Percentiles rank a stretch among this genome's conserved stretches.
Conservation (phyloP, 805 yeast species). For the Wickerhamiella occidentalis region DNA sequence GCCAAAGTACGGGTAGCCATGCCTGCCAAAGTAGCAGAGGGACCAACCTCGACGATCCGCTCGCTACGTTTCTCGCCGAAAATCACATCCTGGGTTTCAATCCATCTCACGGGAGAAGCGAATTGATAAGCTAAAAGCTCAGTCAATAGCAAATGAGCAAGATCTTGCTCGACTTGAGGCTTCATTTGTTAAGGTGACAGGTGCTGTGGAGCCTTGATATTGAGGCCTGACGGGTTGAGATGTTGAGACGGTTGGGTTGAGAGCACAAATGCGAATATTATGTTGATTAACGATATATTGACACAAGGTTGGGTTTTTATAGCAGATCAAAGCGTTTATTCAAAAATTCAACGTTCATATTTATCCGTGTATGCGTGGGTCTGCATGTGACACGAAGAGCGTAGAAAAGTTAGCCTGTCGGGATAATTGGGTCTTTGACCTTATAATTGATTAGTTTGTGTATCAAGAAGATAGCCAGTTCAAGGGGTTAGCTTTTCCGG, state of each 20-base stretch:
- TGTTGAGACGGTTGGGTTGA: slow-evolving; percentile 7
- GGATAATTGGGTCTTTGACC: too few relatives aligned
- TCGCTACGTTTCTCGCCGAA: slow-evolving; percentile 89
- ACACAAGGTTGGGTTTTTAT: too few relatives aligned
- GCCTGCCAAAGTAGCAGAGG: slow-evolving; percentile 96
- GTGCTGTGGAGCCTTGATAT: neutral
- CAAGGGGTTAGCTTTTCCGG: too few relatives aligned
- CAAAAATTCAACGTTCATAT: neutral
- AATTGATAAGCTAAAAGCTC: slow-evolving; percentile 97
- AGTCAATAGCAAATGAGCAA: slow-evolving; percentile 85
- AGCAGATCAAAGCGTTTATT: neutral
- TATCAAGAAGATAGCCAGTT: too few relatives aligned
- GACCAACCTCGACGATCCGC: slow-evolving; percentile 96
- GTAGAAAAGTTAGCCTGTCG: too few relatives aligned
- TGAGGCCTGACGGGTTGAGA: slow-evolving; percentile 7
- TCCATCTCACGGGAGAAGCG: slow-evolving; percentile 99
- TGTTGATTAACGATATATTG: too few relatives aligned
- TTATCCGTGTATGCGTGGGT: neutral
- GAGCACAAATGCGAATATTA: neutral
- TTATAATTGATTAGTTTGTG: too few relatives aligned
- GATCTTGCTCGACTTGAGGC: slow-evolving; percentile 95
- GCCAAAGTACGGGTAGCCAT: slow-evolving; percentile 95
- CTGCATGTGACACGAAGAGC: neutral
- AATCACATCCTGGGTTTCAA: slow-evolving; percentile 97
- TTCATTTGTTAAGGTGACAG: slow-evolving; percentile 36